A percentile compares a stretch with the other conserved stretches of the same genome.
Conservation (phyloP, 2,329 filamentous ascomycete species). For the Neurospora sp. region DNA sequence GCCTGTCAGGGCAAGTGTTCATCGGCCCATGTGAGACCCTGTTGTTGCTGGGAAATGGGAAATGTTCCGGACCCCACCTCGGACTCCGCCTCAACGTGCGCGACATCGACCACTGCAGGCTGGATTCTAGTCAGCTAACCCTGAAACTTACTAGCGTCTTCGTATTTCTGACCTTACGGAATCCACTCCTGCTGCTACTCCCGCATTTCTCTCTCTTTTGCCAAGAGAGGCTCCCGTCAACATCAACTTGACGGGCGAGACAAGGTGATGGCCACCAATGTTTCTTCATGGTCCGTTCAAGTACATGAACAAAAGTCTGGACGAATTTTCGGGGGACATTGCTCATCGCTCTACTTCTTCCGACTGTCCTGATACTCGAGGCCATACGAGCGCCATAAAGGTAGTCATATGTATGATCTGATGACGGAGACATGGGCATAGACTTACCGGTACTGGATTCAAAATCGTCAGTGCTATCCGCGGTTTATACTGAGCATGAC, state of each 20-base stretch:
- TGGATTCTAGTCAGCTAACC: not conserved
- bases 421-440: not conserved
- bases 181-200: not conserved
- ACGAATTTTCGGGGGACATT: not conserved
- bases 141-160: not conserved
- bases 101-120: not conserved
- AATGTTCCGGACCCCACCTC: not conserved
- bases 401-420: not conserved
- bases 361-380: too few species aligned
- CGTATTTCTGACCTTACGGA: not conserved
- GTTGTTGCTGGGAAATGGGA: not conserved
- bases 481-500: not conserved
- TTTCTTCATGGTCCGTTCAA: not conserved
- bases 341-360: too few species aligned
- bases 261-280: too few species aligned
- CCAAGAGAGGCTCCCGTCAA: not conserved
- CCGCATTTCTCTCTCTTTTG: not conserved
- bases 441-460: not conserved
- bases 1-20: not conserved
- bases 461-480: not conserved
- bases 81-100: not conserved
- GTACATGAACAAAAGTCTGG: not conserved
- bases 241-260: not conserved
- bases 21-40: not conserved
- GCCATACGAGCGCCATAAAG: too few species aligned